Evolutionary conservation across 257 asterid genomes (phyloP), one percentile per base, ranked within the genome.

Genomic region (Orobanche coerulescens): DNA sequence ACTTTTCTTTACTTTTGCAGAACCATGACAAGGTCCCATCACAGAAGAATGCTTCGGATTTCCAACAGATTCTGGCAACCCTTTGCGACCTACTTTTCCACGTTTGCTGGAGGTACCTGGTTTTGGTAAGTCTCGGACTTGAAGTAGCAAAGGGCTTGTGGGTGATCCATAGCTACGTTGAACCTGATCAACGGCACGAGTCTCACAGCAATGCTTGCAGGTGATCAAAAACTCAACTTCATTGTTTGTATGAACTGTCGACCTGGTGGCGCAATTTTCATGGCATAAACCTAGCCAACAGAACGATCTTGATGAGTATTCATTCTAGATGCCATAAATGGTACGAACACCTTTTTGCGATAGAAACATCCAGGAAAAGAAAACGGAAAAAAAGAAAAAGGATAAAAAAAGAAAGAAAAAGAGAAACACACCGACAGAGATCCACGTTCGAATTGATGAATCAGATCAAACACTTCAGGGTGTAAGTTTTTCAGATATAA

Each of bases 281-380:
- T 90, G 97, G 77, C 88, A 90, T 62, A 79, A 71, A 56, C 90
- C 97, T 90, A 81, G 51, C 19, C 28, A 51, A 61, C 42, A 36
- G 61, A 66, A 43, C 34, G 66, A 62, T 6, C 12, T 58, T 12
- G 33, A 18, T 56, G 6, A 64, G 62, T 55, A 28, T 50, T 64
- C 54, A 24, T 40, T 25, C 34, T 36, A 23, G 42, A 56, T 16
- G 23, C 33, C 52, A 57, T 24, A 58, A 26, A 48, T 22, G 50
- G 56, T 43, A 44, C 22, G 28, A 39, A 48, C 60, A 64, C 59
- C 20, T 40, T 58, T 30, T 46, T 48, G 14, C 34, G 22, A 15
- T 24, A 70, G 63, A 30, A 16, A 18, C 52, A 12, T 30, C 34
- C 1, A 26, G 56, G 25, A 39, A n/a, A n/a, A n/a, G n/a, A n/a